These are phyloP conservation scores for Rhazya stricta DNA, from an alignment of 257 asterid genomes.

Conservation along the genomic window DNA sequence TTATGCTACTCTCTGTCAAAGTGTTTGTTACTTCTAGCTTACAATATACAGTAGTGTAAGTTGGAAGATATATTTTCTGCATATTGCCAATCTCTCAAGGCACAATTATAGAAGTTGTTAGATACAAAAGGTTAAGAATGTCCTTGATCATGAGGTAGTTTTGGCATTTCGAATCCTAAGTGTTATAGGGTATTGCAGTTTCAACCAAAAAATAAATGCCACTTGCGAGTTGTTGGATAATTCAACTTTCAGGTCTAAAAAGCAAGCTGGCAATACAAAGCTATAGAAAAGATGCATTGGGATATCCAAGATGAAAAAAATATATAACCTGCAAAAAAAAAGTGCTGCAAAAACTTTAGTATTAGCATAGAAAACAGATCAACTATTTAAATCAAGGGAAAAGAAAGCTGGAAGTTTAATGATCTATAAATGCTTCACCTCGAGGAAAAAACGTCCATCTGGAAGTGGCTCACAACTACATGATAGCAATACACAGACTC, in stretches of 20 bases:
- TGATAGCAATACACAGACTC: conserved; percentile 22
- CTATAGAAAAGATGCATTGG: neutral
- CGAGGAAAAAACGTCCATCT: conserved; percentile 95
- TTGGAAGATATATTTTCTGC: neutral
- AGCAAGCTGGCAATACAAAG: neutral
- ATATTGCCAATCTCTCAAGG: neutral
- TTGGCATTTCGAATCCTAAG: neutral
- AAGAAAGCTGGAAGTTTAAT: neutral
- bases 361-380: conserved; percentile 2
- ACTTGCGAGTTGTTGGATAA: neutral
- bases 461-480: conserved; percentile 99
- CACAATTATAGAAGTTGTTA: neutral
- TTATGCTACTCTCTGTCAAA: neutral
- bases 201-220: neutral
- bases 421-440: conserved; percentile 44
- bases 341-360: neutral
- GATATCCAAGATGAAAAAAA: neutral
- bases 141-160: neutral
- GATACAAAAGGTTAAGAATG: neutral
- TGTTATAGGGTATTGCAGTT: neutral
- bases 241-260: neutral
- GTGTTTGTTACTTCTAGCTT: neutral
- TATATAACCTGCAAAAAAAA: neutral
- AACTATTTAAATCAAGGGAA: conserved; percentile 6
- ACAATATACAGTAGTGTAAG: neutral